Evolutionary conservation across 2,329 filamentous ascomycete species (phyloP).

Genomic region (Colletotrichum melonis): DNA sequence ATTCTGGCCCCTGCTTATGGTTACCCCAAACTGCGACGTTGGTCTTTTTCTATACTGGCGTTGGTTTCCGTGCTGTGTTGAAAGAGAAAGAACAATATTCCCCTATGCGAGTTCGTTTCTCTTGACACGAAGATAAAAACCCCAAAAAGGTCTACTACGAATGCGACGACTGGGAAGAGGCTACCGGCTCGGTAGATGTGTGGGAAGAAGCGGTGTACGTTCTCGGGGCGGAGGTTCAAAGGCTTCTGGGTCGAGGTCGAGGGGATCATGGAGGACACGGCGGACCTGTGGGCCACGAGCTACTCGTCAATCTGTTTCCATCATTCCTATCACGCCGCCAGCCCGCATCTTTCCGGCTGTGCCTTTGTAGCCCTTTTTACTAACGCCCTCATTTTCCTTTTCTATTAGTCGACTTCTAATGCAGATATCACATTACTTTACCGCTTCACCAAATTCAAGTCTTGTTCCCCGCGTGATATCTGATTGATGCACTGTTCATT

Average conservation of each 20-base stretch:
- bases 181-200: conserved; percentile 33
- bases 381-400: conserved; percentile 52
- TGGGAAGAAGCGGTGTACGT: conserved; percentile 29
- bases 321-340: conserved; percentile 20
- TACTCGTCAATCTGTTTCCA: conserved; percentile 31
- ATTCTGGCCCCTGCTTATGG: conserved; percentile 28
- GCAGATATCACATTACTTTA: conserved; percentile 68
- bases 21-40: conserved; percentile 53
- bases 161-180: conserved; percentile 36
- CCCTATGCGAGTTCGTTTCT: conserved; percentile 53
- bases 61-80: conserved; percentile 58
- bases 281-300: conserved; percentile 6
- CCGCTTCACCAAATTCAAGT: conserved; percentile 20
- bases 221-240: conserved; percentile 17
- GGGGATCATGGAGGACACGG: neutral
- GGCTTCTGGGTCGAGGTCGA: conserved; percentile 15
- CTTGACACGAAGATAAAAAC: conserved; percentile 46
- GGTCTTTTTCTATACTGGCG: conserved; percentile 60
- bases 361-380: conserved; percentile 40
- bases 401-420: conserved; percentile 73
- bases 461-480: neutral
- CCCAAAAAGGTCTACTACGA: conserved; percentile 39
- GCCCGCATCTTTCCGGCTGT: conserved; percentile 32
- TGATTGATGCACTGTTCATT: neutral
- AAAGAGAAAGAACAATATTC: conserved; percentile 57